Percentiles rank a stretch among this genome's conserved stretches.
These are phyloP conservation scores for Babesia divergens DNA, from an alignment of 169 alveolate species.

Conservation along the genomic window DNA sequence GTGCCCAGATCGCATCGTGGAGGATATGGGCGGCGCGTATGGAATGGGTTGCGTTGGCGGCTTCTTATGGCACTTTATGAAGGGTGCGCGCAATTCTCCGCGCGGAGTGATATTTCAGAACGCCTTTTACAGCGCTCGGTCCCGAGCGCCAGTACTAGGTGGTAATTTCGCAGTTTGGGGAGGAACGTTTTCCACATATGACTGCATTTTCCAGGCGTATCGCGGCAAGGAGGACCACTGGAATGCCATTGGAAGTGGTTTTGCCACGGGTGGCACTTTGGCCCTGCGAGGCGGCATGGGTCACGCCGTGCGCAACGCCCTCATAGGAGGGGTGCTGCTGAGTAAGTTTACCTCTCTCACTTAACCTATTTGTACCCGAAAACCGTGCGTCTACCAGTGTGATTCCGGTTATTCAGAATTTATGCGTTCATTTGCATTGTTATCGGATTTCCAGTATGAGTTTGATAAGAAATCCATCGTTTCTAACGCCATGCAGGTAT, in stretches of 20 bases:
- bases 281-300: conserved; percentile 87
- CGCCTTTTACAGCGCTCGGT: conserved; percentile 89
- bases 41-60: conserved; percentile 96
- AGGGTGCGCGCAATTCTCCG: conserved; percentile 91
- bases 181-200: conserved; percentile 91
- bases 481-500: conserved; percentile 55
- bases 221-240: conserved; percentile 92
- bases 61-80: conserved; percentile 88
- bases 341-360: conserved; percentile 25
- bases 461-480: too few relatives aligned
- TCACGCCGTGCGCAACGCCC: conserved; percentile 84
- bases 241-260: conserved; percentile 92
- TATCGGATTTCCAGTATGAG: too few relatives aligned
- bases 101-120: conserved; percentile 83
- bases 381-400: too few relatives aligned
- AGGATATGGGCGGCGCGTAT: conserved; percentile 95
- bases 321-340: conserved; percentile 86
- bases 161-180: conserved; percentile 97
- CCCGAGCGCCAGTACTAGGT: conserved; percentile 92
- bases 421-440: background rate
- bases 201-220: conserved; percentile 87
- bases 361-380: background rate
- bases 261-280: conserved; percentile 91
- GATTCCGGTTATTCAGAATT: too few relatives aligned
- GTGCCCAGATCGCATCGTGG: conserved; percentile 94